Base-by-base conservation (phyloP, 768 basidiomycete genomes). In the Imleria badia region DNA sequence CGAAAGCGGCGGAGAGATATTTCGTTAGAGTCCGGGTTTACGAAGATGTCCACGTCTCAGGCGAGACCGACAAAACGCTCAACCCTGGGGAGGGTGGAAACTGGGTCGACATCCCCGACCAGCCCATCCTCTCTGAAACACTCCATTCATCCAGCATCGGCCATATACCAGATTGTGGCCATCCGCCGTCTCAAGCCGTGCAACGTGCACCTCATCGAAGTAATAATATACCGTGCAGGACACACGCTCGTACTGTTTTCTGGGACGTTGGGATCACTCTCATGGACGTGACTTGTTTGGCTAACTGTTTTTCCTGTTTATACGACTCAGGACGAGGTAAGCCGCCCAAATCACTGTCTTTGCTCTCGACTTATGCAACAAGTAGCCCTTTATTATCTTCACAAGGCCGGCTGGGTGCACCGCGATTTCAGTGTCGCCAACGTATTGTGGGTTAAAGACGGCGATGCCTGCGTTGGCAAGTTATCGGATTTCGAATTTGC, bases 401-500 rank as follows among this genome's bases (percentile, higher is more conserved):
- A 58, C 39, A 39, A n/a, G 39, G 52, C 22, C 1, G 56, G 51
- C 2, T 53, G 56, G 53, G 53, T 58, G 6, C 48, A 50, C 9
- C 14, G 43, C 6, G 57, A 58, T 43, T 26, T 58, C 45, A 58
- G 57, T 20, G 43, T 51, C 17, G 4, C 29, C 2, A 58, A 58
- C 10, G 30, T 42, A 20, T 8, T 56, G 2, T 46, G 45, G 39
- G 33, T 55, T 3, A 29, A 23, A 15, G 8, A 34, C 26, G 6
- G 6, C 33, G 22, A 26, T 0, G 1, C 4, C 7, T 5, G 11
- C 6, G 14, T 43, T 3, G 48, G 56, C 22, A 58, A 60, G 13
- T 29, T 58, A 11, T n/a, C 17, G 4, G 59, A 60, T 31, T 45
- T 60, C 6, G 57, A 60, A 35, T 59, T 38, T 30, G 57, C 50